A percentile compares a stretch with the other conserved stretches of the same genome.
Evolutionary conservation across 768 basidiomycete genomes (phyloP).

Genomic region (Hericium alpestre): DNA sequence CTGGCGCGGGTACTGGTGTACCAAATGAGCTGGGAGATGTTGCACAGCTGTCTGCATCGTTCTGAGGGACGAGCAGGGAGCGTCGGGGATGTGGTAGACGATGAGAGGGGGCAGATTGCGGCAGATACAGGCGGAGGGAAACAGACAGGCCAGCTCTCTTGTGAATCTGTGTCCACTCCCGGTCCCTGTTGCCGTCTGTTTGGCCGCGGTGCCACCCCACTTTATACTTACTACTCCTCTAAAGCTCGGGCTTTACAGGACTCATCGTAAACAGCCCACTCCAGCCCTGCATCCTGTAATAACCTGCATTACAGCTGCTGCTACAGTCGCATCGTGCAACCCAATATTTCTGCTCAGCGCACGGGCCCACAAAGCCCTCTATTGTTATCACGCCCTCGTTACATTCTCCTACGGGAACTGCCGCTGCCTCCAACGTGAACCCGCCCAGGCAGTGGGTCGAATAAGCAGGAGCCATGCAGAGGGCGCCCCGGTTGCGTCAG

Average conservation of each 20-base stretch:
- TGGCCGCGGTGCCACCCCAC: slow-evolving; percentile 15
- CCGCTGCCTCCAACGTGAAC: background rate
- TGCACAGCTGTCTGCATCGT: slow-evolving; percentile 71
- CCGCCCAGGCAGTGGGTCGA: background rate
- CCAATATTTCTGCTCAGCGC: too few relatives aligned
- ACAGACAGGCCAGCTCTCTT: slow-evolving; percentile 9
- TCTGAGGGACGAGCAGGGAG: slow-evolving; percentile 37
- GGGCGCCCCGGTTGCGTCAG: too few relatives aligned
- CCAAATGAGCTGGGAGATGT: slow-evolving; percentile 47
- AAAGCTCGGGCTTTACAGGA: too few relatives aligned
- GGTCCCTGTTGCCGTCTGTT: slow-evolving; percentile 13
- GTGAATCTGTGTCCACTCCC: slow-evolving; percentile 10
- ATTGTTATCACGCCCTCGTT: too few relatives aligned
- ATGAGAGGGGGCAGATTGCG: slow-evolving; percentile 6
- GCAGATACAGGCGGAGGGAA: slow-evolving; percentile 1
- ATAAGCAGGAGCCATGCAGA: background rate
- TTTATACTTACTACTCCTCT: slow-evolving; percentile 8
- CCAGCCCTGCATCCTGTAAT: too few relatives aligned
- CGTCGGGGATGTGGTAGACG: slow-evolving; percentile 31
- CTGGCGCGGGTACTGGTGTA: slow-evolving; percentile 56
- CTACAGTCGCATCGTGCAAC: too few relatives aligned
- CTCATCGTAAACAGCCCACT: too few relatives aligned
- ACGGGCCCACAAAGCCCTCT: too few relatives aligned
- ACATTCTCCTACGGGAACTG: too few relatives aligned
- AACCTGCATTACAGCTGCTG: too few relatives aligned